These are phyloP conservation scores for Gaultheria prostrata DNA, from an alignment of 148 eudicot genomes.

Conservation along the genomic window DNA sequence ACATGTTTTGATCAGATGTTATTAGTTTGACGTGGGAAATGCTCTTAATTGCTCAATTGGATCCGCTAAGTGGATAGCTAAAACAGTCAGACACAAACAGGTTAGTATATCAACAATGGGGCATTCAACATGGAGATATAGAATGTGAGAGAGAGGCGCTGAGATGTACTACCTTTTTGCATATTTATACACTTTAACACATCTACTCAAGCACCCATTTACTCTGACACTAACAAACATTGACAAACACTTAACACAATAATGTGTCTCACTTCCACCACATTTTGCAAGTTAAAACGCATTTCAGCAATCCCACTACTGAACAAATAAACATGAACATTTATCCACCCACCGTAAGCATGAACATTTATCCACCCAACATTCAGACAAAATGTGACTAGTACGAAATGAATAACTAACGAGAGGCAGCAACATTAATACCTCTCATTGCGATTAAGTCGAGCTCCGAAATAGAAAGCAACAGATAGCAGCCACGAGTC, in stretches of 20 bases:
- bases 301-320: neutral
- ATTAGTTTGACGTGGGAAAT: neutral
- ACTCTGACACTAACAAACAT: neutral
- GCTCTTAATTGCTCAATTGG: neutral
- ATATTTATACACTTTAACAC: neutral
- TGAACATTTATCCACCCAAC: neutral
- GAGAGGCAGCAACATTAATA: conserved; percentile 10
- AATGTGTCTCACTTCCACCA: neutral
- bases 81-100: neutral
- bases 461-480: conserved; percentile 85
- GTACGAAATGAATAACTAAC: neutral
- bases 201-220: neutral
- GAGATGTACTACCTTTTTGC: neutral
- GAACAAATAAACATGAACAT: too few relatives aligned
- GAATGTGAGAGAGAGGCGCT: neutral
- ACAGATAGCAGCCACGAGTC: conserved; percentile 92
- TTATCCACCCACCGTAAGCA: neutral
- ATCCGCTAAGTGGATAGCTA: neutral
- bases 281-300: neutral
- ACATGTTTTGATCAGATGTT: neutral
- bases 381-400: neutral
- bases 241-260: neutral
- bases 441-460: conserved; percentile 76
- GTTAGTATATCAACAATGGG: neutral
- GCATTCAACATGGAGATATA: neutral